Base-by-base conservation (phyloP, 768 basidiomycete genomes). In the Suillus spraguei region DNA sequence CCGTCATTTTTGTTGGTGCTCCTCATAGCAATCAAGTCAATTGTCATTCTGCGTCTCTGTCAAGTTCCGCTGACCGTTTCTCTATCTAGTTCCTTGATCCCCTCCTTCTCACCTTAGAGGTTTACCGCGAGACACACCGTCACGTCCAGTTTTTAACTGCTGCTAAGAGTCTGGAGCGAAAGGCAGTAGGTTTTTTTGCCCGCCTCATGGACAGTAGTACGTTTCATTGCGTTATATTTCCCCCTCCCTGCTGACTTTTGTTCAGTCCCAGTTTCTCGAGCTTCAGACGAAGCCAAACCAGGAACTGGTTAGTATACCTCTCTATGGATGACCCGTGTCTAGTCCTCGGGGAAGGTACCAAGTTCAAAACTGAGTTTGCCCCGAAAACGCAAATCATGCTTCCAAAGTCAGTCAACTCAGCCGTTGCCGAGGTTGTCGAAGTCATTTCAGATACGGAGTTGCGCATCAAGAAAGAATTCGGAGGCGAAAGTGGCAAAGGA, bases 1-100 rank as follows among this genome's bases (percentile, higher is more conserved):
- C 97, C 3, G 86, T 97, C 60, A 93, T 99, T 67, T 95, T 97
- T 75, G 94, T 94, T 56, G 94, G 85, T 49, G 96, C 93, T 11
- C 95, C 95, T 47, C 95, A 98, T 76, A 87, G 89, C 71, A 97
- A 97, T 75, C 94, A 95, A 79, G 94, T 89, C 70, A 47, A 77
- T 70, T 63, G 41, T 46, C 59, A 61, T 36, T 32, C 13, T 54
- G 36, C 47, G 56, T 62, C 46, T 28, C 22, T 55, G 39, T 64
- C 59, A 60, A 67, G 68, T 35, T 56, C 5, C 17, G 20, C 35
- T 65, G 44, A 69, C 65, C 46, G 47, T 64, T 56, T 59, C 64
- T 7, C 35, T 75, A 11, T 52, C 9, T 52, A 98, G 94, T 97
- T 99, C 75, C 85, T 98, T 60, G 97, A 99, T 72, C 94, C 95